phyloP scores from a whole-genome alignment of 192 early-diverging fungal species.

The Cladochytrium replicatum region DNA sequence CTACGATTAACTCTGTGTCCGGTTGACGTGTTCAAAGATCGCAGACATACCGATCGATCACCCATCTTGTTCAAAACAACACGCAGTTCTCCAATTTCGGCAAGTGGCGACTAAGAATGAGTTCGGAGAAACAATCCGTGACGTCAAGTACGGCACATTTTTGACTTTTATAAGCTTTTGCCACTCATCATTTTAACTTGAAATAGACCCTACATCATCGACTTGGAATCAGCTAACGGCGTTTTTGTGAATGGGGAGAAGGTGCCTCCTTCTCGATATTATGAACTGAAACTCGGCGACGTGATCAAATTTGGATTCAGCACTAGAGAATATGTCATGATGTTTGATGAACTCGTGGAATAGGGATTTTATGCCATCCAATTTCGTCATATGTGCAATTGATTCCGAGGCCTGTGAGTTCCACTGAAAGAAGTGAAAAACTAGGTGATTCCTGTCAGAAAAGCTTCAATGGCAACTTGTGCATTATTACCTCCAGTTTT shows the following conservation, averaged over 20 bases:
- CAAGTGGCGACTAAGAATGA: constrained; percentile 44
- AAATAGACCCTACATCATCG: constrained; percentile 82
- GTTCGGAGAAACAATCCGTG: constrained; percentile 27
- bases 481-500: constrained; percentile 4
- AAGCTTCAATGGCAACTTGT: neutral
- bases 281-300: constrained; percentile 75
- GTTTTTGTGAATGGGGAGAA: constrained; percentile 74
- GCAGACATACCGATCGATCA: constrained; percentile 93
- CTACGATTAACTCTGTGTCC: constrained; percentile 2
- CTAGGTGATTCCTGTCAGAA: constrained; percentile 1
- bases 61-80: constrained; percentile 89
- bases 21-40: constrained; percentile 19
- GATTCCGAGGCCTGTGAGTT: neutral
- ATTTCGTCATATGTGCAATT: constrained; percentile 3
- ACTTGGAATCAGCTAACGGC: constrained; percentile 86
- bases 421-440: neutral
- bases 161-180: neutral
- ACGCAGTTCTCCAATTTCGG: constrained; percentile 85
- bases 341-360: constrained; percentile 51
- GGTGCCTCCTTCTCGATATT: constrained; percentile 67
- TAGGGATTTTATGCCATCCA: constrained; percentile 7
- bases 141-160: constrained; percentile 39
- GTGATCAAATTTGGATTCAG: constrained; percentile 84
- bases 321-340: constrained; percentile 84
- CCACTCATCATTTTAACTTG: neutral